A percentile compares a stretch with the other conserved stretches of the same genome.
phyloP scores from a whole-genome alignment of 495 filamentous ascomycete genomes.

The Cercophora newfieldiana region DNA sequence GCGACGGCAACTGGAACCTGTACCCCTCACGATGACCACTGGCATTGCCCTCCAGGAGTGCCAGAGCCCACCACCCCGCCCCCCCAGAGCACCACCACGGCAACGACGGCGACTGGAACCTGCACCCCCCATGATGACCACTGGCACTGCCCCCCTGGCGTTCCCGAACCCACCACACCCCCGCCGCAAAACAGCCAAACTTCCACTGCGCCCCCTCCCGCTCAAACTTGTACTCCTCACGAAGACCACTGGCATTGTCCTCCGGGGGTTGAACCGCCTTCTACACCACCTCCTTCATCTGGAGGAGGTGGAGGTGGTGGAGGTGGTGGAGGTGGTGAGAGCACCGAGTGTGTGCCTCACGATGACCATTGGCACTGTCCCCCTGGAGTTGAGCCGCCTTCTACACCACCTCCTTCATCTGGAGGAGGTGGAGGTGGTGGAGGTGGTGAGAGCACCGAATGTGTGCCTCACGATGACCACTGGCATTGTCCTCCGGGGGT shows the following conservation, averaged over 20 bases:
- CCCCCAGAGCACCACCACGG: no score
- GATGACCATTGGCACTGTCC: slow-evolving; percentile 8
- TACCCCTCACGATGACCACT: slow-evolving; percentile 1
- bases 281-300: neutral
- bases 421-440: no score
- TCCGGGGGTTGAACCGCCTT: neutral
- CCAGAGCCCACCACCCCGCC: no score
- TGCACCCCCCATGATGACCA: no score
- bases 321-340: neutral
- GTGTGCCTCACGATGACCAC: slow-evolving; percentile 2
- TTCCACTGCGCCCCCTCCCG: no score
- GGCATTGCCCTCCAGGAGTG: neutral
- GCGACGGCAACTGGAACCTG: neutral
- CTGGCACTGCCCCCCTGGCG: no score
- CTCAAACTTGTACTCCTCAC: neutral
- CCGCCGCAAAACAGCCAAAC: no score
- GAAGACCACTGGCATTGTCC: slow-evolving; percentile 12
- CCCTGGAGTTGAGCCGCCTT: neutral
- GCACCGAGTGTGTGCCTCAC: neutral
- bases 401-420: neutral
- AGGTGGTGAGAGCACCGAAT: neutral
- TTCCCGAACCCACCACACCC: no score
- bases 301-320: no score
- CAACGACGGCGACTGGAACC: no score
- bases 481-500: slow-evolving; percentile 1